A percentile compares a stretch with the other conserved stretches of the same genome.
phyloP scores from a whole-genome alignment of 2,329 filamentous ascomycete genomes.

The Aspergillus bombycis region DNA sequence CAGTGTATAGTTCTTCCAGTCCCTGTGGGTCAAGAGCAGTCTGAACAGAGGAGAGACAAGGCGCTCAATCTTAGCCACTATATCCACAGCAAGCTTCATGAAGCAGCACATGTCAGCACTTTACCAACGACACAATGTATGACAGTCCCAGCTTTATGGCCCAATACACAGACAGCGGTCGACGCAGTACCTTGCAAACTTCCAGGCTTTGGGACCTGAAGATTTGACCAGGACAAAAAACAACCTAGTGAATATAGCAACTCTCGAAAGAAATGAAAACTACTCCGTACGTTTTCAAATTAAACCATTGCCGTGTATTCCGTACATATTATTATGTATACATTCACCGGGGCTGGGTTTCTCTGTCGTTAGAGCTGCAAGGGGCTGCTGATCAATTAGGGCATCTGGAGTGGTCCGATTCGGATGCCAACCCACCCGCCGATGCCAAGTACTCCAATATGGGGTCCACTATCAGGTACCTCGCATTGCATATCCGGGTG shows the following conservation, averaged over 20 bases:
- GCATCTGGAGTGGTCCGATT: slow-evolving; percentile 11
- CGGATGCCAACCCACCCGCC: slow-evolving; percentile 6
- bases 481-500: slow-evolving; percentile 1
- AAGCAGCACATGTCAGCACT: neutral
- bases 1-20: neutral
- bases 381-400: neutral
- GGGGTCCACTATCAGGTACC: neutral
- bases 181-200: neutral
- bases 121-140: neutral
- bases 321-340: neutral
- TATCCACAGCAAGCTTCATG: neutral
- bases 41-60: neutral
- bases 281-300: neutral
- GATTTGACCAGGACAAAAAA: neutral
- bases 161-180: neutral
- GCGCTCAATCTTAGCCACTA: neutral
- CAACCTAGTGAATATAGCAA: neutral
- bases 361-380: neutral
- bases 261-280: neutral
- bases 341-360: neutral
- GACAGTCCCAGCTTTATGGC: neutral
- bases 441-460: slow-evolving; percentile 1
- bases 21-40: neutral
- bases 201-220: neutral
- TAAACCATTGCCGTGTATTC: neutral